Evolutionary conservation across 2,329 filamentous ascomycete species (phyloP), one percentile per base, ranked within the genome.

Genomic region (Exserohilum rostratum): DNA sequence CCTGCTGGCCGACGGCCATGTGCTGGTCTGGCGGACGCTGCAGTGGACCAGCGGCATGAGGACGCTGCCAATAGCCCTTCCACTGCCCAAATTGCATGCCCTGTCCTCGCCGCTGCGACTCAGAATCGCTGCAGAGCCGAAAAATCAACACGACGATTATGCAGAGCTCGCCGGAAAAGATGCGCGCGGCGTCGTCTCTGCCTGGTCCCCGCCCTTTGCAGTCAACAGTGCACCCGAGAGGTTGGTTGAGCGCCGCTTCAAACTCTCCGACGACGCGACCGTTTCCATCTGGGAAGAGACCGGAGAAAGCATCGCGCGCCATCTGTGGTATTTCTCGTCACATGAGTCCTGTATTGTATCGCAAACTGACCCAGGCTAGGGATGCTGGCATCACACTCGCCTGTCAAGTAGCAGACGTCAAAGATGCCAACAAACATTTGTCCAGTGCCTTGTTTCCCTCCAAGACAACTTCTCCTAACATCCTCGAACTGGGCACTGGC

Each of bases 281-380:
- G 63, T 87, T 9, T 72, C 73, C 30, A 82, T 90, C 39, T 87
- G 84, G 78, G 88, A 90, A 69, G 88, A 90, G 65, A 88, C 86
- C 0, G 87, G 87, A 3, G 87, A 90, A 66, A 89, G 86, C 68
- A 90, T 90, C 65, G 88, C 88, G 5, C 79, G 87, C 37, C 88
- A 90, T 75, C 80, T 90, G 44, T 90, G 88, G 88, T 87, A 78
- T 17, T 37, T 7, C 18, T 27, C 22, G 7, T 20, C 2, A 33
- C 6, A 0, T 10, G 3, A 9, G 10, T 20, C 15, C 17, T 40
- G 9, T 40, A 11, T 17, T 5, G 25, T 27, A 13, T 38, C 18
- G 45, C 50, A 56, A 33, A 64, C 30, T 18, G 10, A 40, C 20
- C 18, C 6, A 20, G 6, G 15, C 11, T 44, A 77, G 82, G 82